phyloP scores from a whole-genome alignment of 805 yeast genomes.

The Starmerella floricola region DNA sequence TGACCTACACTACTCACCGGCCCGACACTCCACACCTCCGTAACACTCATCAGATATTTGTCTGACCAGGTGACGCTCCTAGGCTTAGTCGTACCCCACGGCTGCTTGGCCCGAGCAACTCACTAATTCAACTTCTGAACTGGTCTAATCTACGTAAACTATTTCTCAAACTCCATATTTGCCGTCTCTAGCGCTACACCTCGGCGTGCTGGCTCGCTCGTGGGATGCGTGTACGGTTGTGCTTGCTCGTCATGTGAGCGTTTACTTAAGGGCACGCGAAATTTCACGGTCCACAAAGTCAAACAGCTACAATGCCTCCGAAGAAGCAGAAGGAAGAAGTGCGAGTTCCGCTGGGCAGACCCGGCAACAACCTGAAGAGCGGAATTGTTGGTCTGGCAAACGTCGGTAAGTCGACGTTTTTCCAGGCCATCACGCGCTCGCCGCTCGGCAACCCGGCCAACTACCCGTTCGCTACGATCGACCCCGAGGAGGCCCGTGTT shows the following conservation, averaged over 20 bases:
- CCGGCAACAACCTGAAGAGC: constrained; percentile 57
- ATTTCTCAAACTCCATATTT: neutral
- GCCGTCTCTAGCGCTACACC: neutral
- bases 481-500: constrained; percentile 96
- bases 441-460: constrained; percentile 94
- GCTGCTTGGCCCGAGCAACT: too few relatives aligned
- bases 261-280: constrained; percentile 3
- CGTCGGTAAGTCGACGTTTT: constrained; percentile 93
- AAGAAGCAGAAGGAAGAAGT: constrained; percentile 59
- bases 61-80: too few relatives aligned
- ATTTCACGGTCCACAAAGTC: constrained; percentile 1
- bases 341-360: constrained; percentile 71
- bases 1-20: too few relatives aligned
- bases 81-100: too few relatives aligned
- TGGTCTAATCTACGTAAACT: too few relatives aligned
- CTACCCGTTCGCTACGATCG: constrained; percentile 95
- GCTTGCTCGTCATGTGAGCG: too few relatives aligned
- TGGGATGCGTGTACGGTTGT: too few relatives aligned
- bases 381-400: constrained; percentile 84
- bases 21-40: too few relatives aligned
- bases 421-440: constrained; percentile 90
- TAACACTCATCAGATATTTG: too few relatives aligned
- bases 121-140: too few relatives aligned
- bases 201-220: too few relatives aligned
- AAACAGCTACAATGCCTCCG: constrained; percentile 48